Evolutionary conservation across 805 yeast genomes (phyloP).

Genomic region (Starmerella cellae): DNA sequence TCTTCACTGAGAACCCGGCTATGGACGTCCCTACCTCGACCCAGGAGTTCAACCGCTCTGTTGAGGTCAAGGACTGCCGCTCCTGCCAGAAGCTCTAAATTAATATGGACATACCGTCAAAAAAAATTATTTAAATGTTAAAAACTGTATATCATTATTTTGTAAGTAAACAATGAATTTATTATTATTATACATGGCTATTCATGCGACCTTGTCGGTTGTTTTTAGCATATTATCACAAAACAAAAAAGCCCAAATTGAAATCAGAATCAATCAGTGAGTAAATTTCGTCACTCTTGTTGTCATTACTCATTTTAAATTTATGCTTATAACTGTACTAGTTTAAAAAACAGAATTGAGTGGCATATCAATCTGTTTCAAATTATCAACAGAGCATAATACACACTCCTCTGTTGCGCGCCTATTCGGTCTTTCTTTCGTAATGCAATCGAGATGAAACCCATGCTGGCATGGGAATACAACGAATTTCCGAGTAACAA

Average conservation of each 20-base stretch:
- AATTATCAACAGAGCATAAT: constrained; percentile 60
- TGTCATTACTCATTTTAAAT: not conserved
- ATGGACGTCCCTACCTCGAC: constrained; percentile 61
- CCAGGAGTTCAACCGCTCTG: constrained; percentile 54
- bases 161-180: too few relatives aligned
- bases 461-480: constrained; percentile 84
- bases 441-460: constrained; percentile 68
- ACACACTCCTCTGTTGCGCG: constrained; percentile 49
- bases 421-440: constrained; percentile 32
- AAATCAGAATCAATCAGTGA: too few relatives aligned
- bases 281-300: not conserved
- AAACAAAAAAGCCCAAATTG: too few relatives aligned
- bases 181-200: too few relatives aligned
- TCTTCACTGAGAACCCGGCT: constrained; percentile 69
- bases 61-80: constrained; percentile 21
- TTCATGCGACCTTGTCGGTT: too few relatives aligned
- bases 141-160: too few relatives aligned
- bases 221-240: too few relatives aligned
- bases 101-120: too few relatives aligned
- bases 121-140: too few relatives aligned
- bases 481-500: constrained; percentile 59
- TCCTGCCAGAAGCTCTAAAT: constrained; percentile 20
- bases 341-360: constrained; percentile 25
- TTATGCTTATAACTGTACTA: too few relatives aligned
- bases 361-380: constrained; percentile 55